Percentiles rank a stretch among this genome's conserved stretches.
phyloP scores from a whole-genome alignment of 2,329 filamentous ascomycete genomes.

The Calonectria leucothoes region DNA sequence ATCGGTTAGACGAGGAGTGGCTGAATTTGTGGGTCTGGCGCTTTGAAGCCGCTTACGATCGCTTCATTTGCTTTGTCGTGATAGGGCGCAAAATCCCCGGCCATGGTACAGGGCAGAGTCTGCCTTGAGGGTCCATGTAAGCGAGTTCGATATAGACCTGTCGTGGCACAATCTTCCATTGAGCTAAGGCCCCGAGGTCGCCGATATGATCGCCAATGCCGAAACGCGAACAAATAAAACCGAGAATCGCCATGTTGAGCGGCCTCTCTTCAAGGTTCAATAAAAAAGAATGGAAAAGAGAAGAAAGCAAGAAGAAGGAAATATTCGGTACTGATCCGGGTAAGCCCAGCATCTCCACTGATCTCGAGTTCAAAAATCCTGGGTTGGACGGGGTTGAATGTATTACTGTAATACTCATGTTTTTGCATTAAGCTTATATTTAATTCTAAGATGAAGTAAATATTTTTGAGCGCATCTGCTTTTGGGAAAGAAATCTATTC shows the following conservation, averaged over 20 bases:
- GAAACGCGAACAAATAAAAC: neutral
- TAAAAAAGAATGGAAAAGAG: neutral
- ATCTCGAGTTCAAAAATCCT: neutral
- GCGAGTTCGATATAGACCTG: neutral
- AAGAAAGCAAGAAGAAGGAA: neutral
- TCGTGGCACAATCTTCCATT: too few species aligned
- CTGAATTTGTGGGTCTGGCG: neutral
- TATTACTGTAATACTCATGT: neutral
- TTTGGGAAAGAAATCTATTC: neutral
- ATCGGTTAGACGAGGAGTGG: neutral
- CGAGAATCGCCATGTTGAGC: neutral
- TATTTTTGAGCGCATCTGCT: neutral
- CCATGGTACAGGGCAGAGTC: neutral
- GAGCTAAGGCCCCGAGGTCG: neutral
- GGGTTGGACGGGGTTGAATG: neutral
- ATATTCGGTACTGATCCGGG: neutral
- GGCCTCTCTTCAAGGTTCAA: neutral
- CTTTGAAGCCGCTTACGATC: neutral
- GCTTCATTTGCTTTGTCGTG: neutral
- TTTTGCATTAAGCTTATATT: neutral
- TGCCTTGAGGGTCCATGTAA: neutral
- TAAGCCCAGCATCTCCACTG: neutral
- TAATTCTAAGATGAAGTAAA: neutral
- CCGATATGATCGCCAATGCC: too few species aligned
- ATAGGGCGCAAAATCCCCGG: neutral